Evolutionary conservation across 345 rosid species (phyloP).

Genomic region (Isatis tinctoria): DNA sequence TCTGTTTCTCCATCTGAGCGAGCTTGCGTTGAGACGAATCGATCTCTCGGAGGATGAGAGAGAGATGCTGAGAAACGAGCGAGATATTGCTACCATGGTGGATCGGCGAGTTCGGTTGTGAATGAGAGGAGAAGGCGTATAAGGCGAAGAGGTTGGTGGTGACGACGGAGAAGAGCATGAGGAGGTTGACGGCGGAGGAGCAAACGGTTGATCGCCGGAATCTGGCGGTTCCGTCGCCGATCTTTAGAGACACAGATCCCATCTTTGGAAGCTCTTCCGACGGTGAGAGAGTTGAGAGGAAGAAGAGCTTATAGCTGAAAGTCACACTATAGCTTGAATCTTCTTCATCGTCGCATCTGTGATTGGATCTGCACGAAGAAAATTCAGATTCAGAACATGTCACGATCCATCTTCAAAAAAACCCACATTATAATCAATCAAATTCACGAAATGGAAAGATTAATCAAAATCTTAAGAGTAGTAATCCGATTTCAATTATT

Average conservation of each 20-base stretch:
- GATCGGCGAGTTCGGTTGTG: conserved; percentile 16
- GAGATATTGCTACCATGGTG: conserved; percentile 54
- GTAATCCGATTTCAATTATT: background rate
- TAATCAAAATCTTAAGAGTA: background rate
- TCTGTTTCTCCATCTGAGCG: conserved; percentile 82
- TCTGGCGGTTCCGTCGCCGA: conserved; percentile 95
- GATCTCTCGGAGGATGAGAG: conserved; percentile 76
- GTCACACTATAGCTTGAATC: background rate
- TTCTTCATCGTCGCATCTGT: conserved; percentile 7
- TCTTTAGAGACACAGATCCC: conserved; percentile 90
- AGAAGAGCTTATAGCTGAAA: background rate
- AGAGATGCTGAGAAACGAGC: conserved; percentile 80
- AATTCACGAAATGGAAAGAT: background rate
- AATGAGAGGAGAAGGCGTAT: conserved; percentile 76
- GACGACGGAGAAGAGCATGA: conserved; percentile 88
- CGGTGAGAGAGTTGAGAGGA: background rate
- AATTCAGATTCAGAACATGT: background rate
- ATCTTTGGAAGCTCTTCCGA: conserved; percentile 20
- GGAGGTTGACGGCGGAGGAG: conserved; percentile 79
- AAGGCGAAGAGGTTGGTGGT: conserved; percentile 91
- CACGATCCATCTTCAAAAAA: background rate
- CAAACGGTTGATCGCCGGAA: conserved; percentile 70
- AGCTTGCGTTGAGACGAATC: conserved; percentile 84
- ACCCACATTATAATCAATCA: background rate
- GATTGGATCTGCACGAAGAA: conserved; percentile 2